Conservation (phyloP, 2,329 filamentous ascomycete species). For the Fusarium virguliforme region DNA sequence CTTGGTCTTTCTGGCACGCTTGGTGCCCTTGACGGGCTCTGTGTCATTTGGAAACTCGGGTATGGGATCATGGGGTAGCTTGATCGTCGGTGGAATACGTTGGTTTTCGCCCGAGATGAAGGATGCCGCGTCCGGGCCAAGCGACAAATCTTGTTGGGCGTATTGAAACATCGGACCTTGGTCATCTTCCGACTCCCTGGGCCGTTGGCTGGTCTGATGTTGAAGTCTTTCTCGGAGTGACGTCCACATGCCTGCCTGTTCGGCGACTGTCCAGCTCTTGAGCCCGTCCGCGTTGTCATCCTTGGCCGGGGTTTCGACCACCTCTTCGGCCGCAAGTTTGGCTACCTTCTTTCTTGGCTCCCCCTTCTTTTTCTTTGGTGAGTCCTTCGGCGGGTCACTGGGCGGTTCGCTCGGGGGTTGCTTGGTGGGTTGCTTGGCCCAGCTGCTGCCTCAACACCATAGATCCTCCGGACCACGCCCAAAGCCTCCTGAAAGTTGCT, state of each 20-base stretch:
- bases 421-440: slow-evolving; percentile 8
- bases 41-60: too few species aligned
- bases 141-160: slow-evolving; percentile 1
- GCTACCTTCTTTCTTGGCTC: neutral
- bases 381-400: neutral
- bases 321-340: too few species aligned
- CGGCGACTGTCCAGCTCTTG: slow-evolving; percentile 1
- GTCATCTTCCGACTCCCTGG: neutral
- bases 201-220: neutral
- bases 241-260: slow-evolving; percentile 48
- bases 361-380: slow-evolving; percentile 15
- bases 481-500: slow-evolving; percentile 44
- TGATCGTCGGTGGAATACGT: neutral
- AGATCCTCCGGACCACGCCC: slow-evolving; percentile 47
- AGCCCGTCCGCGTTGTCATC: neutral
- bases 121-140: neutral
- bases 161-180: neutral
- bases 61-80: neutral
- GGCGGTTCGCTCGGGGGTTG: neutral
- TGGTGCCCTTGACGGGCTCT: neutral
- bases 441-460: slow-evolving; percentile 37
- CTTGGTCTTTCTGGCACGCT: slow-evolving; percentile 1
- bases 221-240: slow-evolving; percentile 52
- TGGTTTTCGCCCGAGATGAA: neutral
- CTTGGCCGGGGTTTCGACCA: neutral